These are phyloP conservation scores for Tympanopsis confertula DNA, from an alignment of 2,329 filamentous ascomycete species.

Conservation along the genomic window DNA sequence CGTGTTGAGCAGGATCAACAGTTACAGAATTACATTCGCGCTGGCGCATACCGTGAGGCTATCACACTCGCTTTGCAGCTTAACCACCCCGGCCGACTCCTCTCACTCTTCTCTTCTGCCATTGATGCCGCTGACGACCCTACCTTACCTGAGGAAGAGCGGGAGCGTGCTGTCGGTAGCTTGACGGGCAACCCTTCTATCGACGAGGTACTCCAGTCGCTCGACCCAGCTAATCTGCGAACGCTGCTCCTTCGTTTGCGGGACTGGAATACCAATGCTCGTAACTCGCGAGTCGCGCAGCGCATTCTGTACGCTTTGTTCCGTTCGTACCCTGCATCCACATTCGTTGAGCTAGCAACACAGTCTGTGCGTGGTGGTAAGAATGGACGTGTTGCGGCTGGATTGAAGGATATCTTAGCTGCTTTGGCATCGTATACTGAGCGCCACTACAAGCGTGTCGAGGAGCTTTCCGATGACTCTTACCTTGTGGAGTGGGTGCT, in stretches of 20 bases:
- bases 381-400: conserved; percentile 13
- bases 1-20: conserved; percentile 64
- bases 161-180: not conserved
- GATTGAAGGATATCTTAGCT: conserved; percentile 52
- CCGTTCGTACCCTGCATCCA: conserved; percentile 47
- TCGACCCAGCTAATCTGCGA: not conserved
- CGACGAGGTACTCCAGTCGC: conserved; percentile 43
- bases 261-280: conserved; percentile 66
- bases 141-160: not conserved
- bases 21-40: conserved; percentile 59
- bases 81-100: conserved; percentile 57
- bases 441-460: conserved; percentile 54
- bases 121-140: conserved; percentile 41
- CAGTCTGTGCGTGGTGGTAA: conserved; percentile 10
- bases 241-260: conserved; percentile 46
- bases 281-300: conserved; percentile 55
- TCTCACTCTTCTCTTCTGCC: conserved; percentile 50
- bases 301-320: conserved; percentile 51
- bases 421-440: conserved; percentile 58
- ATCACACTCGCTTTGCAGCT: conserved; percentile 61
- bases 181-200: conserved; percentile 48
- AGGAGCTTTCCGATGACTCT: conserved; percentile 59
- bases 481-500: conserved; percentile 61
- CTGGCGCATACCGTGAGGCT: conserved; percentile 57
- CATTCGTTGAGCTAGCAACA: conserved; percentile 39